Evolutionary conservation across 2,329 filamentous ascomycete species (phyloP), one percentile per base, ranked within the genome.

Genomic region (Pseudocercospora pini-densiflorae): DNA sequence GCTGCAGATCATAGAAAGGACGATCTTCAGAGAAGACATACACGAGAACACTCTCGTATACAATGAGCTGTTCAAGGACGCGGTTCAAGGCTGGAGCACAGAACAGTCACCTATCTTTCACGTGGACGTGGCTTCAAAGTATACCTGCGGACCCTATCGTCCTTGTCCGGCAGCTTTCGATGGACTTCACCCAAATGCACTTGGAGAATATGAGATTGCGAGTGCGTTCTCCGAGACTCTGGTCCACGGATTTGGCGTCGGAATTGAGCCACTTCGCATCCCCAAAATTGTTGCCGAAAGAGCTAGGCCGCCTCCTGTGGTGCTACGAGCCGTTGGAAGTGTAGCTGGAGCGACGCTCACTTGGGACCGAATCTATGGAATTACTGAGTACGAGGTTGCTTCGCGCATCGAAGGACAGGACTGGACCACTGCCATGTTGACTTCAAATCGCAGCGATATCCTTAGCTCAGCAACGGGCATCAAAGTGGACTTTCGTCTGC

Each of bases 151-250:
- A 67, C 75, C 24, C 74, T 77, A 75, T 61, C 68, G 67, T 19
- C n/a, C 47, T 62, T 68, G 61, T 61, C 70, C 53, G 71, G 10
- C 73, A 0, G 76, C 77, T 5, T 79, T 80, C 64, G 81, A 83
- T 70, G 81, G 81, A 9, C 68, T 83, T 7, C 81, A 83, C 62
- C 81, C 81, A 1, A 80, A 78, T 53, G 74, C 74, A 6, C 70
- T 78, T 1, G 81, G 80, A 19, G 81, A 83, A 58, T 81, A 74
- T 68, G 73, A 82, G 62, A 79, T 83, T 60, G 80, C 81, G 1
- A 69, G 74, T 36, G 80, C 80, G 5, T 83, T 82, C 69, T 73
- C 76, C 1, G 49, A 53, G 33, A 27, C 51, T 14, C 23, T 63
- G 40, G n/a, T 45, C 1, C 47, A n/a, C 5, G 36, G 16, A 7